Evolutionary conservation across 2,329 filamentous ascomycete species (phyloP).

Genomic region (Venturia asperata): DNA sequence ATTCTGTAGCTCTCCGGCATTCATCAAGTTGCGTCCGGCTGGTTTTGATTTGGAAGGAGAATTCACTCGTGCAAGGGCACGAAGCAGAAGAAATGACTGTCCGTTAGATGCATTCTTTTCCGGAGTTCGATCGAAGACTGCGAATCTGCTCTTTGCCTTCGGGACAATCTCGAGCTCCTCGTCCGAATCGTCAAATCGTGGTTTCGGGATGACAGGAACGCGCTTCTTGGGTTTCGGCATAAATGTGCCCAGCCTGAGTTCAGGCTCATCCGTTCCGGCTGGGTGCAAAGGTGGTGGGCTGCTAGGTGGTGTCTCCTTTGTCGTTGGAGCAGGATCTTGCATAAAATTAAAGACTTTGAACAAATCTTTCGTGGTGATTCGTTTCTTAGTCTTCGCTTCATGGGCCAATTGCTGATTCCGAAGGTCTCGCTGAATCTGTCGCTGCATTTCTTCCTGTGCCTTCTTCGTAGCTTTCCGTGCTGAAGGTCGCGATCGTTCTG

Average conservation of each 20-base stretch:
- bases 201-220: constrained; percentile 21
- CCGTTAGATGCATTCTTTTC: constrained; percentile 56
- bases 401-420: constrained; percentile 88
- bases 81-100: constrained; percentile 59
- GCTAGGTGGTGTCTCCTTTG: constrained; percentile 39
- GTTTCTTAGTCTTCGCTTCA: constrained; percentile 80
- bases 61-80: constrained; percentile 64
- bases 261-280: constrained; percentile 21
- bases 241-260: constrained; percentile 6
- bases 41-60: constrained; percentile 51
- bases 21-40: constrained; percentile 52
- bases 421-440: constrained; percentile 85
- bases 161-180: constrained; percentile 61
- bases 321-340: constrained; percentile 33
- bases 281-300: constrained; percentile 27
- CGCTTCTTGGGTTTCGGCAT: background rate
- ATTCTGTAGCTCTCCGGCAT: constrained; percentile 59
- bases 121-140: constrained; percentile 63
- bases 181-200: constrained; percentile 45
- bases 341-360: constrained; percentile 78
- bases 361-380: constrained; percentile 73
- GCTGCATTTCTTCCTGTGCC: constrained; percentile 87
- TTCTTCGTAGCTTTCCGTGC: constrained; percentile 87
- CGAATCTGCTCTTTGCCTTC: constrained; percentile 33
- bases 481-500: constrained; percentile 57